These are phyloP conservation scores for Buddleja alternifolia DNA, from an alignment of 257 asterid genomes.

Conservation along the genomic window DNA sequence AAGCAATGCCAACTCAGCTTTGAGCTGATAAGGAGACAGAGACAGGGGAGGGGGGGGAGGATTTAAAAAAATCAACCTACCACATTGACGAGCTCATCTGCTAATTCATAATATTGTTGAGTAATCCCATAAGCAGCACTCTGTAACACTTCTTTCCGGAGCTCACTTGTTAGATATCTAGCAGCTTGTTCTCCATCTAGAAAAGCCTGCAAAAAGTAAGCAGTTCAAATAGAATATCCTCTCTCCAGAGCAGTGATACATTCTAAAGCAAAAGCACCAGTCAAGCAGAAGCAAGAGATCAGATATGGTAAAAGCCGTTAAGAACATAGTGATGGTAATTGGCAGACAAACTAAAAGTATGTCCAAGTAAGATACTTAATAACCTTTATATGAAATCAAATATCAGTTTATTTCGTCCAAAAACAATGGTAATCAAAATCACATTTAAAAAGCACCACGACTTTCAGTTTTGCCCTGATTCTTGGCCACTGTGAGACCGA, in stretches of 20 bases:
- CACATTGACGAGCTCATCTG: constrained; percentile 81
- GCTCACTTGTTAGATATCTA: constrained; percentile 58
- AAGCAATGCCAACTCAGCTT: too few relatives aligned
- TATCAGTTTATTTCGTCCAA: background rate
- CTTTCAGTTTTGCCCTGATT: background rate
- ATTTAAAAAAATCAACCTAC: too few relatives aligned
- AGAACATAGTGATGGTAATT: too few relatives aligned
- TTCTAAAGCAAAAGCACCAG: background rate
- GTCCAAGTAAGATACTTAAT: background rate
- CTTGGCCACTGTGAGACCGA: background rate
- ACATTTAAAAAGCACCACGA: background rate
- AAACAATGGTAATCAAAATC: background rate
- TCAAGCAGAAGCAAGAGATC: background rate
- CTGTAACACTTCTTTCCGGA: constrained; percentile 64
- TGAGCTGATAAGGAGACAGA: too few relatives aligned
- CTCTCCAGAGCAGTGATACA: background rate
- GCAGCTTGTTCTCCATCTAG: constrained; percentile 87
- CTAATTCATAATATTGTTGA: constrained; percentile 73
- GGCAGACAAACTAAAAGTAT: background rate
- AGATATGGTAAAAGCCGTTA: too few relatives aligned
- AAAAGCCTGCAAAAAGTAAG: constrained; percentile 56
- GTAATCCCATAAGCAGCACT: constrained; percentile 81
- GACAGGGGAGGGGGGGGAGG: too few relatives aligned
- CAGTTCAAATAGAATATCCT: background rate
- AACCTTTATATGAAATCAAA: background rate